Percentiles rank a stretch among this genome's conserved stretches.
These are phyloP conservation scores for Plasmopara muralis DNA, from an alignment of 352 stramenopile species.

Conservation along the genomic window DNA sequence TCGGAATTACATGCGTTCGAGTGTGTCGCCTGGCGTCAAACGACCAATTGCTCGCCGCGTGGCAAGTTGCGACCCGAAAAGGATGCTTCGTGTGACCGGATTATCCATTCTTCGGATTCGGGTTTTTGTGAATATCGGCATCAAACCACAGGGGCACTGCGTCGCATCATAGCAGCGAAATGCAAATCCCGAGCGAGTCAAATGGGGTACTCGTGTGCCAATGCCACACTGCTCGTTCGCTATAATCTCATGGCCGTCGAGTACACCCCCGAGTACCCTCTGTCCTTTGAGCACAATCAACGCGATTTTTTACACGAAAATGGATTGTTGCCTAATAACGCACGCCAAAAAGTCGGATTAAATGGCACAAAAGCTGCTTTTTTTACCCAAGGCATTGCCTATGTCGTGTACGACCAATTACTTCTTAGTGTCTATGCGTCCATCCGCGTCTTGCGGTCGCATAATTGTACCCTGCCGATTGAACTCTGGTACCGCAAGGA, in stretches of 20 bases:
- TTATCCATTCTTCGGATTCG: conserved; percentile 30
- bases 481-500: conserved; percentile 47
- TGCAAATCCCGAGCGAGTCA: too few species aligned
- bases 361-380: too few species aligned
- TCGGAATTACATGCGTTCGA: conserved; percentile 10
- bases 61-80: conserved; percentile 29
- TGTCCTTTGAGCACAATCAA: too few species aligned
- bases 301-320: too few species aligned
- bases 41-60: conserved; percentile 36
- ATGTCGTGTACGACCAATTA: conserved; percentile 56
- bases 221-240: too few species aligned
- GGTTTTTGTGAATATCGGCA: conserved; percentile 59
- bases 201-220: too few species aligned
- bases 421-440: conserved; percentile 51
- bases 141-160: too few species aligned
- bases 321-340: conserved; percentile 6
- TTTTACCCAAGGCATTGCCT: conserved; percentile 42
- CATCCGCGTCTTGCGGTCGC: conserved; percentile 37
- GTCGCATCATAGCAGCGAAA: too few species aligned
- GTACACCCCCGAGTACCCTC: too few species aligned
- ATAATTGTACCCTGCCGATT: conserved; percentile 46
- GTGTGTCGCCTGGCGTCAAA: conserved; percentile 54
- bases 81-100: conserved; percentile 35
- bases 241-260: too few species aligned
- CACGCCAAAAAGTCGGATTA: conserved; percentile 20